Evolutionary conservation across 139 green algal species (phyloP).

Genomic region (Volvox africanus): DNA sequence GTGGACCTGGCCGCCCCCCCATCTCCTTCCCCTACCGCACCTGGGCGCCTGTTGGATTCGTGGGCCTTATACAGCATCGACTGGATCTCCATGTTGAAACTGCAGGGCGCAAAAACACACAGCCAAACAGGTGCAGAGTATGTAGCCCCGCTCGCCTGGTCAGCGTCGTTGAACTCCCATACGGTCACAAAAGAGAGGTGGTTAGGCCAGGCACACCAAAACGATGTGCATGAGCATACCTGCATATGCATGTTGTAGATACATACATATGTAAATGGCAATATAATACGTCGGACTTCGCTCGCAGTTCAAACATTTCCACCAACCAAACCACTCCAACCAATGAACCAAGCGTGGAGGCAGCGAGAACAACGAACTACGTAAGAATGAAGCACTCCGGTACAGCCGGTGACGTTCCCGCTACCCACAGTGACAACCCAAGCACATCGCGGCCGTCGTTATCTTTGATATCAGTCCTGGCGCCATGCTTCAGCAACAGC

Average conservation of each 20-base stretch:
- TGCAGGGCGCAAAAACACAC: neutral
- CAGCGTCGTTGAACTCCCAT: too few relatives aligned
- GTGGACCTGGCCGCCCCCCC: neutral
- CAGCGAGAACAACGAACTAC: neutral
- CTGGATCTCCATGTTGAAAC: slow-evolving; percentile 6
- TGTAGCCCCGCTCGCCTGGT: too few relatives aligned
- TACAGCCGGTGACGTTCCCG: neutral
- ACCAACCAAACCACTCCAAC: neutral
- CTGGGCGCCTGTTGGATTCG: neutral
- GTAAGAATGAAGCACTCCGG: too few relatives aligned
- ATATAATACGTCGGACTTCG: neutral
- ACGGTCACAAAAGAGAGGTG: too few relatives aligned
- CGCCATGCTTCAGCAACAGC: slow-evolving; percentile 24
- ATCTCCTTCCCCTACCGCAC: neutral
- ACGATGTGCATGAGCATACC: too few relatives aligned
- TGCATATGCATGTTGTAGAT: too few relatives aligned
- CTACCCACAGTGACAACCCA: neutral
- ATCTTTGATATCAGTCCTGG: neutral
- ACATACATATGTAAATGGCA: too few relatives aligned
- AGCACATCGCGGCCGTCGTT: slow-evolving; percentile 33
- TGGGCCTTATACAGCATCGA: slow-evolving; percentile 8
- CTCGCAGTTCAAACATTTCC: neutral
- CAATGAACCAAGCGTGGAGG: neutral
- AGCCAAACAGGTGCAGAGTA: too few relatives aligned
- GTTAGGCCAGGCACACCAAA: too few relatives aligned